A percentile compares a stretch with the other conserved stretches of the same genome.
These are phyloP conservation scores for Extremus antarcticus DNA, from an alignment of 495 filamentous ascomycete genomes.

Conservation along the genomic window DNA sequence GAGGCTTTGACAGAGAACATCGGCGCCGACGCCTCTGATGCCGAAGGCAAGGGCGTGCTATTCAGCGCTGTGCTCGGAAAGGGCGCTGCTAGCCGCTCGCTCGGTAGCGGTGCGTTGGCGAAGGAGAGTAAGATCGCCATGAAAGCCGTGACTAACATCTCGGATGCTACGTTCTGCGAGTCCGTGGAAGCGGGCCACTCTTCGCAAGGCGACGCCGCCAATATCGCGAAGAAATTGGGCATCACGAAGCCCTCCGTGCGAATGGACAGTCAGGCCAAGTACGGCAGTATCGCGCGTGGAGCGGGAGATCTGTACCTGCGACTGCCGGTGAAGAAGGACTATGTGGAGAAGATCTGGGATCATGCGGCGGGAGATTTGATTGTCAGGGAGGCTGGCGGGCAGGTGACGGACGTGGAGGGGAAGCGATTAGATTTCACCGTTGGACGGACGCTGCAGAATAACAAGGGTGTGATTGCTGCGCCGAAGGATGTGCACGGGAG, in stretches of 20 bases:
- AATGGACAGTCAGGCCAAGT: slow-evolving; percentile 97
- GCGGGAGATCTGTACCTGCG: slow-evolving; percentile 91
- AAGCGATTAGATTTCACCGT: slow-evolving; percentile 71
- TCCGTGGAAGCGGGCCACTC: slow-evolving; percentile 88
- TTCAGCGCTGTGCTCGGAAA: slow-evolving; percentile 68
- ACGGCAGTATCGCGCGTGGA: slow-evolving; percentile 87
- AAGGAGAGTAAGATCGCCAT: slow-evolving; percentile 59
- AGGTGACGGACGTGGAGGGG: slow-evolving; percentile 78
- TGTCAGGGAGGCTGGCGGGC: slow-evolving; percentile 83
- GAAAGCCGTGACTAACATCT: slow-evolving; percentile 61
- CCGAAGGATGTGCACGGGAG: slow-evolving; percentile 59
- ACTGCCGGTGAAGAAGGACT: slow-evolving; percentile 69
- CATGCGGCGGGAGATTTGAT: slow-evolving; percentile 95
- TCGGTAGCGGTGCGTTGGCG: slow-evolving; percentile 48
- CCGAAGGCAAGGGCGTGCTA: slow-evolving; percentile 63
- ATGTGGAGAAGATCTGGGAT: slow-evolving; percentile 99
- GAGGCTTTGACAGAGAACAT: slow-evolving; percentile 54
- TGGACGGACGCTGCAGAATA: slow-evolving; percentile 74
- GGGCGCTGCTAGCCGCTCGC: slow-evolving; percentile 65
- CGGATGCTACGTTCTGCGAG: slow-evolving; percentile 83
- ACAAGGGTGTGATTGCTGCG: slow-evolving; percentile 90
- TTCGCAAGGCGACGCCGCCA: slow-evolving; percentile 70
- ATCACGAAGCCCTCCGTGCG: slow-evolving; percentile 78
- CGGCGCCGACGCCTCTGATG: slow-evolving; percentile 56
- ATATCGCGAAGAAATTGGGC: slow-evolving; percentile 71